phyloP scores from a whole-genome alignment of 768 basidiomycete species.

The Bullera alba region DNA sequence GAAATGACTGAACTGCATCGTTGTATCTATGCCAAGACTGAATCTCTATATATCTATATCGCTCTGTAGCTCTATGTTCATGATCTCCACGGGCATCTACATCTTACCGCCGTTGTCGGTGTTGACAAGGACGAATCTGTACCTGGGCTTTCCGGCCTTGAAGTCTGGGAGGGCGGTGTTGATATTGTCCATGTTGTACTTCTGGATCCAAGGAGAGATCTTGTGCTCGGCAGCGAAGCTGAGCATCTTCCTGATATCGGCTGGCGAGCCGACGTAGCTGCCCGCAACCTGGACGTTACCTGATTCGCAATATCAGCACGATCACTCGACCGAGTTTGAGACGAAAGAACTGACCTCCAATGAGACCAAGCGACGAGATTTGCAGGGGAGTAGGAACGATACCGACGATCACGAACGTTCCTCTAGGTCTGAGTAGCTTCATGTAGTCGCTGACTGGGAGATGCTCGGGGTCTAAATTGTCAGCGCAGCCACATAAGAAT shows the following conservation, averaged over 20 bases:
- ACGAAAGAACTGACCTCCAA: neutral
- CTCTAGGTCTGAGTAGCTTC: neutral
- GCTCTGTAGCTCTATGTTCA: too few species aligned
- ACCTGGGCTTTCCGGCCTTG: conserved; percentile 2
- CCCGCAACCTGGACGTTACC: conserved; percentile 6
- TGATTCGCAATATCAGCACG: neutral
- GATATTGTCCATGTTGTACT: conserved; percentile 1
- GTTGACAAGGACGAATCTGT: conserved; percentile 11
- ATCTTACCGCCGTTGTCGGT: neutral
- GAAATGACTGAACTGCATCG: too few species aligned
- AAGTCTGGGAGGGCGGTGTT: conserved; percentile 4
- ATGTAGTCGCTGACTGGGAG: conserved; percentile 5
- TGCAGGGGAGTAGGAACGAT: too few species aligned
- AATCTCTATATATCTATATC: too few species aligned
- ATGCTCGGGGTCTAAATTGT: neutral
- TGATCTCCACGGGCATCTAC: too few species aligned
- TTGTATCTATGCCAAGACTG: too few species aligned
- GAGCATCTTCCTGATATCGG: conserved; percentile 6
- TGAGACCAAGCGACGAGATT: neutral
- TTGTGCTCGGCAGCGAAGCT: conserved; percentile 8
- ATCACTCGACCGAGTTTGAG: neutral
- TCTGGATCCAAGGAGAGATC: conserved; percentile 7
- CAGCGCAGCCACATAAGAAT: conserved; percentile 3
- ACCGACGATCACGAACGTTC: neutral
- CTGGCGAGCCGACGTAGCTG: conserved; percentile 1